A percentile compares a stretch with the other conserved stretches of the same genome.
Conservation (phyloP, 2,329 filamentous ascomycete genomes). For the Aspergillus caelatus region DNA sequence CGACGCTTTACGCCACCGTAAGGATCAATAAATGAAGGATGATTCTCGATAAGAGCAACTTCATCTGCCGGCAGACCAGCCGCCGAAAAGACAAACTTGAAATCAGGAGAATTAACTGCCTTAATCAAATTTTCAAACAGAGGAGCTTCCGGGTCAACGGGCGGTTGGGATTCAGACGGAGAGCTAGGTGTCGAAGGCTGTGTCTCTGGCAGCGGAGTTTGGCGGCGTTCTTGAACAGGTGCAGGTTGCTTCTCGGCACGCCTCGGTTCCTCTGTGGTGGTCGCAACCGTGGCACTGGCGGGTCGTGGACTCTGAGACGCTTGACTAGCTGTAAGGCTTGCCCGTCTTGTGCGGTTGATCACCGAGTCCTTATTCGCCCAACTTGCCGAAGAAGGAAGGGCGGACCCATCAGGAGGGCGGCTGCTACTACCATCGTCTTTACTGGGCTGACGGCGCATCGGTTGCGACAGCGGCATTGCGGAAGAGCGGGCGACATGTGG, state of each 20-base stretch:
- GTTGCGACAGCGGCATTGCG: constrained; percentile 55
- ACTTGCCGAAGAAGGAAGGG: constrained; percentile 88
- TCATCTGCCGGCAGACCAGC: constrained; percentile 51
- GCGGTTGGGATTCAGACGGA: constrained; percentile 18
- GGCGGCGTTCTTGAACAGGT: constrained; percentile 27
- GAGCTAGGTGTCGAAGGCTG: constrained; percentile 25
- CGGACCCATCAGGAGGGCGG: constrained; percentile 73
- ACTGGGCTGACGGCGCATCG: constrained; percentile 75
- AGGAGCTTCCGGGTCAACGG: constrained; percentile 29
- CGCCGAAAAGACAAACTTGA: constrained; percentile 58
- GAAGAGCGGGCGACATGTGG: constrained; percentile 49
- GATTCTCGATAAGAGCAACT: constrained; percentile 56
- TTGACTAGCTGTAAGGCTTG: constrained; percentile 79
- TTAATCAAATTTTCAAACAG: constrained; percentile 48
- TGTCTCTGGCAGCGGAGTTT: constrained; percentile 27
- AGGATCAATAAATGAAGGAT: constrained; percentile 80
- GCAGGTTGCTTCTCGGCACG: constrained; percentile 35
- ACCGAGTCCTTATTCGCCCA: constrained; percentile 77
- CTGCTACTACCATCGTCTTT: constrained; percentile 67
- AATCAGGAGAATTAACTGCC: constrained; percentile 52
- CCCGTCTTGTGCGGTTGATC: constrained; percentile 66
- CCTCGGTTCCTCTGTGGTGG: constrained; percentile 39
- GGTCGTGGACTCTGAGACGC: constrained; percentile 79
- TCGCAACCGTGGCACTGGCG: constrained; percentile 47
- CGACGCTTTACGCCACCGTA: constrained; percentile 81